phyloP scores from a whole-genome alignment of 495 filamentous ascomycete species.

The Schizothecium vesticola region DNA sequence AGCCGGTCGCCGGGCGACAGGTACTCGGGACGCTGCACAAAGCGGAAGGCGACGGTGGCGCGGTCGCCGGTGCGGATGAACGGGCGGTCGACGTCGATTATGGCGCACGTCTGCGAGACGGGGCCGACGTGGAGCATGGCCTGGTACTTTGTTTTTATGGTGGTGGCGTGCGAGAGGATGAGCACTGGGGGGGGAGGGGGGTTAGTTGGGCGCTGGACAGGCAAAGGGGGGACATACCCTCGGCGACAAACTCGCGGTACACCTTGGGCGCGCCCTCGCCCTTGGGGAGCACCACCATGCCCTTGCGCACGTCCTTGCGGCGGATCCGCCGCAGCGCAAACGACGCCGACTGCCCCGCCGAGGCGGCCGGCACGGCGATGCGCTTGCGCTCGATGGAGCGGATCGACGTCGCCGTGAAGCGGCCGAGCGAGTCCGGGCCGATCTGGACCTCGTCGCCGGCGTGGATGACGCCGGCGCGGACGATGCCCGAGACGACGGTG shows the following conservation, averaged over 20 bases:
- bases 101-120: constrained; percentile 90
- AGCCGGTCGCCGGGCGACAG: constrained; percentile 81
- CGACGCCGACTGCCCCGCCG: constrained; percentile 86
- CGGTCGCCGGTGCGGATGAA: constrained; percentile 93
- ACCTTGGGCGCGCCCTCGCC: constrained; percentile 71
- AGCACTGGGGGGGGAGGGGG: constrained; percentile 51
- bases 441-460: constrained; percentile 84
- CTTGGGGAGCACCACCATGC: constrained; percentile 94
- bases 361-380: constrained; percentile 81
- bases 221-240: constrained; percentile 59
- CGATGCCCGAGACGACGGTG: constrained; percentile 90
- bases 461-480: constrained; percentile 83
- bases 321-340: constrained; percentile 84
- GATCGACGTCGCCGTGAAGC: constrained; percentile 85
- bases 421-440: constrained; percentile 85
- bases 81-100: constrained; percentile 95
- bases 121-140: constrained; percentile 98
- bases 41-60: constrained; percentile 86
- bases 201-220: no score
- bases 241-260: constrained; percentile 86
- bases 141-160: constrained; percentile 95
- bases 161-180: constrained; percentile 95
- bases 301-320: constrained; percentile 92
- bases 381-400: constrained; percentile 94
- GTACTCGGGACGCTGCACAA: constrained; percentile 95